Evolutionary conservation across 78 protist genomes (phyloP).

Genomic region (Bodo saltans): DNA sequence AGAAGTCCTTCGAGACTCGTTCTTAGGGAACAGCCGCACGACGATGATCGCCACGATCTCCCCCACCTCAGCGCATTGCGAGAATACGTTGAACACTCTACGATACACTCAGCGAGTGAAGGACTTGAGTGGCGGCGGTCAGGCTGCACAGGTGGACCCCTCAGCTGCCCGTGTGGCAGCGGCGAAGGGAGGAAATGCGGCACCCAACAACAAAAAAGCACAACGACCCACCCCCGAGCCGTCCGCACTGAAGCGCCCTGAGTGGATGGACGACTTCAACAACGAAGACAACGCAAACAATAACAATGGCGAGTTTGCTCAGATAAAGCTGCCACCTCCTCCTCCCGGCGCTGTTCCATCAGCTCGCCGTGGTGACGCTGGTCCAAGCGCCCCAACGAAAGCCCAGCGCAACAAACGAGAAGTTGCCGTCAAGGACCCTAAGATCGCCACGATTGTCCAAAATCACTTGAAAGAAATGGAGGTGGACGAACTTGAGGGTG

Average conservation of each 20-base stretch:
- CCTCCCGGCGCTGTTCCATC: background rate
- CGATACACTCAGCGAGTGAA: conserved; percentile 87
- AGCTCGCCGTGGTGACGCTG: background rate
- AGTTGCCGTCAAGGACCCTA: too few relatives aligned
- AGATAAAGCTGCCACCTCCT: background rate
- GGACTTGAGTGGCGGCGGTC: conserved; percentile 37
- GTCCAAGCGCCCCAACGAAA: background rate
- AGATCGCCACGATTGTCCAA: too few relatives aligned
- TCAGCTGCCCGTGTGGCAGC: too few relatives aligned
- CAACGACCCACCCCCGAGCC: background rate
- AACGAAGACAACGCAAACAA: too few relatives aligned
- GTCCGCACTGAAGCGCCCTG: background rate
- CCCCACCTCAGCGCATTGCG: conserved; percentile 61
- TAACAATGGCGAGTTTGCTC: background rate
- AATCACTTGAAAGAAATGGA: background rate
- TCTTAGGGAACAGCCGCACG: conserved; percentile 79
- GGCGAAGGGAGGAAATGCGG: background rate
- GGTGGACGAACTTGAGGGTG: background rate
- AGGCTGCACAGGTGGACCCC: background rate
- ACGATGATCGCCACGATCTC: conserved; percentile 87
- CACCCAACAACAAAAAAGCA: background rate
- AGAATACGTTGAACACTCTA: conserved; percentile 88
- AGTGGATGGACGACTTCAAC: too few relatives aligned
- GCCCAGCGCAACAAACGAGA: background rate
- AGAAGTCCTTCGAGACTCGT: conserved; percentile 83